These are phyloP conservation scores for Tolypocladium cylindrosporum DNA, from an alignment of 2,329 filamentous ascomycete genomes.

Conservation along the genomic window DNA sequence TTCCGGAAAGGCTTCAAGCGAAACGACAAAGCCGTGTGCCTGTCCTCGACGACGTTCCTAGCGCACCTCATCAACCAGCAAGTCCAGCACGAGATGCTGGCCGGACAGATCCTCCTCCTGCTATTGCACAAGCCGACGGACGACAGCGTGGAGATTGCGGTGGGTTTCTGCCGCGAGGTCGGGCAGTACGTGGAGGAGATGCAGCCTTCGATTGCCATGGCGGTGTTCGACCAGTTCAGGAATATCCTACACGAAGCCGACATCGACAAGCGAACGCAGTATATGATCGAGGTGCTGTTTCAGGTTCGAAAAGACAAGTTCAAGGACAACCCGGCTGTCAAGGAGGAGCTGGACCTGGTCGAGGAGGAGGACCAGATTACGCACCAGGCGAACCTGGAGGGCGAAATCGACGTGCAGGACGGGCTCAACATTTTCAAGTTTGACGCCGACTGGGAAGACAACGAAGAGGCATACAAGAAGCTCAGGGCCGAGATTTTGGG, in stretches of 20 bases:
- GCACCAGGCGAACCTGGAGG: slow-evolving; percentile 72
- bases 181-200: slow-evolving; percentile 93
- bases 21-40: slow-evolving; percentile 93
- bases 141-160: slow-evolving; percentile 95
- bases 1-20: slow-evolving; percentile 93
- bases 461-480: slow-evolving; percentile 82
- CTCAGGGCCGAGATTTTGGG: slow-evolving; percentile 91
- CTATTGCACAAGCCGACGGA: slow-evolving; percentile 92
- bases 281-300: slow-evolving; percentile 97
- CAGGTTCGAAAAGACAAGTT: slow-evolving; percentile 94
- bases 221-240: slow-evolving; percentile 91
- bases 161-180: slow-evolving; percentile 84
- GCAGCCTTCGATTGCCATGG: slow-evolving; percentile 77
- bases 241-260: slow-evolving; percentile 93
- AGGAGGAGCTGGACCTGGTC: slow-evolving; percentile 87
- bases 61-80: slow-evolving; percentile 95
- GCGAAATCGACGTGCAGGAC: slow-evolving; percentile 76
- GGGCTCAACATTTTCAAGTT: slow-evolving; percentile 92
- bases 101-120: slow-evolving; percentile 85
- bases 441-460: slow-evolving; percentile 79
- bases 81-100: slow-evolving; percentile 87
- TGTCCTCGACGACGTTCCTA: slow-evolving; percentile 87
- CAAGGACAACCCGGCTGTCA: slow-evolving; percentile 85
- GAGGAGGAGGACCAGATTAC: slow-evolving; percentile 98
- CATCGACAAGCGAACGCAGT: slow-evolving; percentile 97